phyloP scores from a whole-genome alignment of 2,329 filamentous ascomycete species.

The Ophiostoma sp. region DNA sequence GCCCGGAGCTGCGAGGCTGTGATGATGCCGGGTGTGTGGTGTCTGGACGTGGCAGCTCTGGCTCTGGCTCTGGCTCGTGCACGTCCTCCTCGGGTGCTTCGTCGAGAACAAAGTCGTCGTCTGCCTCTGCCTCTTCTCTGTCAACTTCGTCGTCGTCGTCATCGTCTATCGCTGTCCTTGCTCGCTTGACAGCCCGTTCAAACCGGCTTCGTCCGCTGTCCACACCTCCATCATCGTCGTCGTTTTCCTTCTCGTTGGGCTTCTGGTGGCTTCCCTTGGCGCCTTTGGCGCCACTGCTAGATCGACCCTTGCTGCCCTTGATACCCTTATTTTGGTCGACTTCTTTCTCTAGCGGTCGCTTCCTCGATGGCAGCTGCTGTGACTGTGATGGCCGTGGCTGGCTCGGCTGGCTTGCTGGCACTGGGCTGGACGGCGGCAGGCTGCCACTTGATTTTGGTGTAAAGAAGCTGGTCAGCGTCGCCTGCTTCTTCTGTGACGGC shows the following conservation, averaged over 20 bases:
- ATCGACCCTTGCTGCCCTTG: background rate
- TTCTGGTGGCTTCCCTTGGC: background rate
- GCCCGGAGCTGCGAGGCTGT: conserved; percentile 18
- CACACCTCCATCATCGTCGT: background rate
- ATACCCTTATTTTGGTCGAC: conserved; percentile 38
- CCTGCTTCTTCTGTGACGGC: conserved; percentile 59
- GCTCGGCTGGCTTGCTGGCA: conserved; percentile 15
- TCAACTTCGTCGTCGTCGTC: background rate
- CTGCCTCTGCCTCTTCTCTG: background rate
- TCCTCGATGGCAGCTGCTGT: conserved; percentile 31
- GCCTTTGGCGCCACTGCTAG: no score
- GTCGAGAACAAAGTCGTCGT: background rate
- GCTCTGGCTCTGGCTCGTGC: background rate
- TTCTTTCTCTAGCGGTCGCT: conserved; percentile 49
- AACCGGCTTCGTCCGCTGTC: conserved; percentile 26
- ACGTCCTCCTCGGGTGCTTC: background rate
- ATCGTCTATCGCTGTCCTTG: conserved; percentile 24
- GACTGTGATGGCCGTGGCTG: conserved; percentile 23
- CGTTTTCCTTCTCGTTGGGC: background rate
- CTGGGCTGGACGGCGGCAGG: conserved; percentile 27
- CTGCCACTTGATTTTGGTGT: conserved; percentile 47
- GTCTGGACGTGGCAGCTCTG: background rate
- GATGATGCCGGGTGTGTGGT: background rate
- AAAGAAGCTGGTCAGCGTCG: conserved; percentile 84
- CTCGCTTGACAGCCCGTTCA: conserved; percentile 41